Conservation (phyloP, 306 rosid genomes). For the Castanea mollissima region DNA sequence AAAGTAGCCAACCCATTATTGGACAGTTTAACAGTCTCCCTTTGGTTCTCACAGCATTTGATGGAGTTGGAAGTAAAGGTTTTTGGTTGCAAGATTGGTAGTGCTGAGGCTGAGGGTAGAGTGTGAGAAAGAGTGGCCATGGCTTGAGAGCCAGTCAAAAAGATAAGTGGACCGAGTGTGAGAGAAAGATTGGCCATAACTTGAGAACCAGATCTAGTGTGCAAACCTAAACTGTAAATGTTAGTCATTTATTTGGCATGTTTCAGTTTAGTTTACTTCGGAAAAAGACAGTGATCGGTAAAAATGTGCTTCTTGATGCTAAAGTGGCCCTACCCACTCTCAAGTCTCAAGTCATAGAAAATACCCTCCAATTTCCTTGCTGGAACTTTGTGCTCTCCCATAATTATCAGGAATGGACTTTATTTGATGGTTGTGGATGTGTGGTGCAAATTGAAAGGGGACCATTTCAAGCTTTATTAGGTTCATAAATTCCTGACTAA, state of each 20-base stretch:
- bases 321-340: neutral
- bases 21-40: neutral
- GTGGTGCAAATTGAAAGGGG: constrained; percentile 18
- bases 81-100: constrained; percentile 18
- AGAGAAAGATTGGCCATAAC: constrained; percentile 12
- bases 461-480: constrained; percentile 11
- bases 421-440: constrained; percentile 1
- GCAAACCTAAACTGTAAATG: neutral
- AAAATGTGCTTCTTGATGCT: neutral
- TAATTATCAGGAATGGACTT: neutral
- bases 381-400: neutral
- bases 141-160: neutral
- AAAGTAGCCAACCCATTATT: constrained; percentile 36
- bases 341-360: constrained; percentile 7
- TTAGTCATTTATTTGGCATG: neutral
- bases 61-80: constrained; percentile 5
- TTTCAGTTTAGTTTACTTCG: neutral
- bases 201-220: neutral
- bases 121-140: constrained; percentile 25
- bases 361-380: neutral
- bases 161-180: neutral
- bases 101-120: neutral
- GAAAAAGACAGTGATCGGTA: neutral
- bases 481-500: constrained; percentile 7
- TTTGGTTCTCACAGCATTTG: constrained; percentile 37